Evolutionary conservation across 768 basidiomycete species (phyloP).

Genomic region (Russula abietina): DNA sequence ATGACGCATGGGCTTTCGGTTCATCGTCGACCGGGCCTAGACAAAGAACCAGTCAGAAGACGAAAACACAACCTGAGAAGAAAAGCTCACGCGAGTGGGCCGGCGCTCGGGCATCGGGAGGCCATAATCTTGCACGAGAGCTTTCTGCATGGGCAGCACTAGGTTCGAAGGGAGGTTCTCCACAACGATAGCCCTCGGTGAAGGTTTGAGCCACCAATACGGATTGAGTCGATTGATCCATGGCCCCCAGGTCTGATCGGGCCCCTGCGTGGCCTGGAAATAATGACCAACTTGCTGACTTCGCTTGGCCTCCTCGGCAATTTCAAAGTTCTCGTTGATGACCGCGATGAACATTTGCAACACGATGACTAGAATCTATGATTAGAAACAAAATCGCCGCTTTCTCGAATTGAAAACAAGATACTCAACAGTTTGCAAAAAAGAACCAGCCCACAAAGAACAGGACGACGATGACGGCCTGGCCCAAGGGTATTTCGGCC

Average conservation of each 20-base stretch:
- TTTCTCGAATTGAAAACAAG: background rate
- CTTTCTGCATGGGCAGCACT: conserved; percentile 74
- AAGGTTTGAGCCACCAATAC: conserved; percentile 74
- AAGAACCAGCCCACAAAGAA: conserved; percentile 83
- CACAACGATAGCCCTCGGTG: conserved; percentile 65
- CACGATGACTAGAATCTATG: conserved; percentile 59
- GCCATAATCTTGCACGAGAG: conserved; percentile 56
- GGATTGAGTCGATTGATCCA: conserved; percentile 83
- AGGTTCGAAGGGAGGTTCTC: conserved; percentile 66
- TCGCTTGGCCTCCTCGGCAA: conserved; percentile 88
- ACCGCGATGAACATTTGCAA: conserved; percentile 97
- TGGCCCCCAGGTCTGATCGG: conserved; percentile 39
- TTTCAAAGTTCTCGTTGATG: conserved; percentile 91
- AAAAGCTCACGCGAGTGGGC: conserved; percentile 30
- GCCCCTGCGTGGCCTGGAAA: conserved; percentile 51
- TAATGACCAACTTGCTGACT: conserved; percentile 70
- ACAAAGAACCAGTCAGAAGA: background rate
- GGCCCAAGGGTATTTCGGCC: conserved; percentile 59
- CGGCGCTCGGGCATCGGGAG: conserved; percentile 35
- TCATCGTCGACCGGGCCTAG: background rate
- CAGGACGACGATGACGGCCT: conserved; percentile 61
- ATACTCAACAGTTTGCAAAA: conserved; percentile 79
- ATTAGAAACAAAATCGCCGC: conserved; percentile 1
- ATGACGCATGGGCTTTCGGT: conserved; percentile 40
- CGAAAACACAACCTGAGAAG: background rate